Percentiles rank a stretch among this genome's conserved stretches.
These are phyloP conservation scores for Teratosphaeria destructans DNA, from an alignment of 2,329 filamentous ascomycete species.

Conservation along the genomic window DNA sequence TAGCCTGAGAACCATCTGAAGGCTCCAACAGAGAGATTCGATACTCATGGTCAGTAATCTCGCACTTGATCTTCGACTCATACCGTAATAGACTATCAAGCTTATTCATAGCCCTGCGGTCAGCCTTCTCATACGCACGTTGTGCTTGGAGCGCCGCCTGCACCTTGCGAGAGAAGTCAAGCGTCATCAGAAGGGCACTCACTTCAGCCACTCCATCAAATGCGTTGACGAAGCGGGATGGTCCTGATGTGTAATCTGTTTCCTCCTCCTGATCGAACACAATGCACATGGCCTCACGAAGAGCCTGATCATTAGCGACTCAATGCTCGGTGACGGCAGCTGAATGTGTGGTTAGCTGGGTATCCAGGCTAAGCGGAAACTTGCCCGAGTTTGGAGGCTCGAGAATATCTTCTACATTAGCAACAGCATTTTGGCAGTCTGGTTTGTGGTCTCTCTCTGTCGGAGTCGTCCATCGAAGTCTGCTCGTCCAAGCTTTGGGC, in stretches of 20 bases:
- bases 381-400: neutral
- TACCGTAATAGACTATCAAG: neutral
- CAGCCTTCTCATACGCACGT: neutral
- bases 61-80: slow-evolving; percentile 1
- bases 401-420: neutral
- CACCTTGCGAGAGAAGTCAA: slow-evolving; percentile 3
- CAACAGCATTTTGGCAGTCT: neutral
- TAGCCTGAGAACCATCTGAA: neutral
- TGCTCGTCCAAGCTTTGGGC: neutral
- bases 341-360: neutral
- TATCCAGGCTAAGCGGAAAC: neutral
- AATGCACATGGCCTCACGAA: neutral
- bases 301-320: neutral
- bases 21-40: neutral
- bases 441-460: neutral
- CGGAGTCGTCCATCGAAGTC: neutral
- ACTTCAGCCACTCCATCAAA: slow-evolving; percentile 7
- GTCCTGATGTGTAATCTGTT: slow-evolving; percentile 9
- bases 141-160: slow-evolving; percentile 5
- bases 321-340: neutral
- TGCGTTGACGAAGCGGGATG: slow-evolving; percentile 6
- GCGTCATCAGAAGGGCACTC: slow-evolving; percentile 7
- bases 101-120: neutral
- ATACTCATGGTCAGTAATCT: slow-evolving; percentile 3
- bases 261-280: neutral